Base-by-base conservation (phyloP, 1,284 basidiomycete species). In the Irpex lacteus region DNA sequence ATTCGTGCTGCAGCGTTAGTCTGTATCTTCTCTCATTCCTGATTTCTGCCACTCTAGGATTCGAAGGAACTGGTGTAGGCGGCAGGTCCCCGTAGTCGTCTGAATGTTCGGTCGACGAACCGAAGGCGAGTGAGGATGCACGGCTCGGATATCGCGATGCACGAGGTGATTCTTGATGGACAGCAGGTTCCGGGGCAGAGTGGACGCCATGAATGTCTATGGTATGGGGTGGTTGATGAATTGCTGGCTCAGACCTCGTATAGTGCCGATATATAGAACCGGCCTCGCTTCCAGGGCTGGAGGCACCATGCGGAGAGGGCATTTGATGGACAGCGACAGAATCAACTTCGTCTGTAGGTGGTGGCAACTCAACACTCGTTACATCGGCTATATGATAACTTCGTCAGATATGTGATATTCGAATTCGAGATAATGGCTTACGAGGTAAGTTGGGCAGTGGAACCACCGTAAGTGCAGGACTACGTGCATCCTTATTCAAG, bases 1-100 rank as follows among this genome's bases (percentile, higher is more conserved):
- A 92, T 26, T 82, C 80, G 68, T 94, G 91, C 60, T 79, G 81
- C 57, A 85, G 76, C 60, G 85, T 74, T 70, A 85, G 76, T 56
- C 89, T 77, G 75, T 89, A 91, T 44, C 83, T 78, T 70, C 85
- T 78, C 73, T 90, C 89, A 69, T 89, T 82, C 67, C 80, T 80
- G 63, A 77, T 72, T 59, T 82, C 79, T 36, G 78, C 75, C 8
- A 81, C 72, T 8, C 70, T 68, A 61, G 81, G 80, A 62, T 87
- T 82, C 7, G 73, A 70, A 0, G 82, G 84, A 4, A 79, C 75
- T 0, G 81, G 81, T 0, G 82, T 83, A 21, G 80, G 76, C 58
- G 81, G 79, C 7, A 60, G 56, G 47, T 68, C 68, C 11, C 64
- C 38, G 32, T 59, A 50, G 40, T 34, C 26, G 47, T 59, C 19